phyloP scores from a whole-genome alignment of 148 eudicot species.

The Silene uniflora region DNA sequence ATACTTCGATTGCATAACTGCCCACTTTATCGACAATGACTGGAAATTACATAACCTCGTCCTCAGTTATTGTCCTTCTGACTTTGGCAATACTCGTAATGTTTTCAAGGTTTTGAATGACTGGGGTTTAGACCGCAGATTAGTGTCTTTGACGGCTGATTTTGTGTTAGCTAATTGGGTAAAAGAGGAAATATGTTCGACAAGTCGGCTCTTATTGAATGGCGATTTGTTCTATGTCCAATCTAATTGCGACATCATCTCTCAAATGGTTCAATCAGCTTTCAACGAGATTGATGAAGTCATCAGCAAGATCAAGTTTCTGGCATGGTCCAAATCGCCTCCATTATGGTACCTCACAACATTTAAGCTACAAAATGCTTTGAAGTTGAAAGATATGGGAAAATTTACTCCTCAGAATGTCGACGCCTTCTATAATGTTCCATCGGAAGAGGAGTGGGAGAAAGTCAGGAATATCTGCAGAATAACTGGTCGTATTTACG shows the following conservation, averaged over 20 bases:
- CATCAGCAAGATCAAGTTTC: conserved; percentile 11
- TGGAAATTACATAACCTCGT: conserved; percentile 23
- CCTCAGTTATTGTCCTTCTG: too few species aligned
- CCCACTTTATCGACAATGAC: conserved; percentile 24
- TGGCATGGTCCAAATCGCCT: conserved; percentile 14
- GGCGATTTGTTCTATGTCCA: conserved; percentile 21
- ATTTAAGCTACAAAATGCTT: conserved; percentile 8
- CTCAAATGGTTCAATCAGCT: conserved; percentile 16
- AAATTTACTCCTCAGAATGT: conserved; percentile 16
- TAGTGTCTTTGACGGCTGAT: conserved; percentile 7
- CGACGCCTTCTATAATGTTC: conserved; percentile 13
- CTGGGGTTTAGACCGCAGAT: conserved; percentile 18
- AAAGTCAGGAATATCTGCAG: conserved; percentile 23
- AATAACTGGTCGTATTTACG: conserved; percentile 19
- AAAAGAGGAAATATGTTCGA: not conserved
- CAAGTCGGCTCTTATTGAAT: conserved; percentile 11
- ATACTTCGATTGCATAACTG: conserved; percentile 5
- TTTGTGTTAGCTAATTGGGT: conserved; percentile 3
- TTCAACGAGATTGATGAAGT: conserved; percentile 11
- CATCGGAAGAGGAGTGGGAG: conserved; percentile 31
- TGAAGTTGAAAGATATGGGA: conserved; percentile 26
- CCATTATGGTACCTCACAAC: conserved; percentile 23
- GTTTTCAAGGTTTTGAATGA: not conserved
- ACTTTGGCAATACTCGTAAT: too few species aligned
- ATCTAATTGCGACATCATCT: conserved; percentile 17